A percentile compares a stretch with the other conserved stretches of the same genome.
Evolutionary conservation across 148 eudicot genomes (phyloP).

Genomic region (Selenicereus undatus): DNA sequence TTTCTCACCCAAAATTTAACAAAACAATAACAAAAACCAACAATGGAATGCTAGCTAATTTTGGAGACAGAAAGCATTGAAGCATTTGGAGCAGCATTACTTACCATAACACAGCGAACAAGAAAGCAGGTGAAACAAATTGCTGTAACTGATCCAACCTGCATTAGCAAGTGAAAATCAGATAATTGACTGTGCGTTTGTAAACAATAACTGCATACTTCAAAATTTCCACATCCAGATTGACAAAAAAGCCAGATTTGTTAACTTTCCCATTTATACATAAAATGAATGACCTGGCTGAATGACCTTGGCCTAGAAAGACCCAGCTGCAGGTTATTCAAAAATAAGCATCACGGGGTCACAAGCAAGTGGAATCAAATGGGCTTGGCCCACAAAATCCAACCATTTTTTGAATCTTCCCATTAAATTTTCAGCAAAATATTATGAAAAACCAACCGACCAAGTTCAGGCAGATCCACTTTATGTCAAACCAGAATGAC

Average conservation of each 20-base stretch:
- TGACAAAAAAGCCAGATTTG: too few species aligned
- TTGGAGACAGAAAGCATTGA: not conserved
- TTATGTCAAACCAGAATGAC: too few species aligned
- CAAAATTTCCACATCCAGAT: too few species aligned
- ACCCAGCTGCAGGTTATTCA: not conserved
- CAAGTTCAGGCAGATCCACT: too few species aligned
- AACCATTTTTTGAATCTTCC: too few species aligned
- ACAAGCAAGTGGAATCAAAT: not conserved
- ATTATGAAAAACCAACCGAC: too few species aligned
- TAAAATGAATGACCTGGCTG: too few species aligned
- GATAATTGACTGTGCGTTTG: constrained; percentile 8
- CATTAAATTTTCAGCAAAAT: too few species aligned
- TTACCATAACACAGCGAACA: constrained; percentile 61
- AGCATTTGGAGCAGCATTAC: not conserved
- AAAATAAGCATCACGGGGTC: not conserved
- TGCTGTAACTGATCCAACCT: constrained; percentile 92
- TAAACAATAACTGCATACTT: not conserved
- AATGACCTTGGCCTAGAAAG: too few species aligned
- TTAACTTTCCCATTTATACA: too few species aligned
- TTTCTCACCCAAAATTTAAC: not conserved
- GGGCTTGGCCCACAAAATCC: not conserved
- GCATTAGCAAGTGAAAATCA: constrained; percentile 21
- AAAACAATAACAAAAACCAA: not conserved
- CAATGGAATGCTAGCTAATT: not conserved
- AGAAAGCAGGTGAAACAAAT: constrained; percentile 88